Conservation (phyloP, 495 filamentous ascomycete species). For the Melanomma pulvis-pyrius region DNA sequence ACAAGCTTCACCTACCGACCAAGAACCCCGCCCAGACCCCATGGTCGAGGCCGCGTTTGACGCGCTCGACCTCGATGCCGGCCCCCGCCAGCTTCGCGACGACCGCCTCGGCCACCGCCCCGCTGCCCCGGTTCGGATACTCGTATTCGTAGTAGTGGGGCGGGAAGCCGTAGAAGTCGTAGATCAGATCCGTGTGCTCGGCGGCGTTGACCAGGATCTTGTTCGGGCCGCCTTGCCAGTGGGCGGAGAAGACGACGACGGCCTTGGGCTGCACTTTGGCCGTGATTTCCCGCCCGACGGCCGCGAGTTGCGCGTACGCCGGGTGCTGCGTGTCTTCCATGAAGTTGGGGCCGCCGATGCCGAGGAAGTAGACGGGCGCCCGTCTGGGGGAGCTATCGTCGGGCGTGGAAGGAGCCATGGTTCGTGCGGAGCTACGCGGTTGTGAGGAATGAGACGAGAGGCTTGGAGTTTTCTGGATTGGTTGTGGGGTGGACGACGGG, state of each 20-base stretch:
- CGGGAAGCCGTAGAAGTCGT: slow-evolving; percentile 85
- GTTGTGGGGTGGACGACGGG: background rate
- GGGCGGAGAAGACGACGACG: slow-evolving; percentile 83
- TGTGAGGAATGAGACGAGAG: too few species aligned
- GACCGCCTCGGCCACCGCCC: slow-evolving; percentile 66
- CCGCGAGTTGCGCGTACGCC: slow-evolving; percentile 67
- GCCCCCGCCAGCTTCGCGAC: slow-evolving; percentile 60
- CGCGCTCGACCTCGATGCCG: slow-evolving; percentile 65
- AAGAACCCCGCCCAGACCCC: slow-evolving; percentile 78
- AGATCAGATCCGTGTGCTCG: slow-evolving; percentile 72
- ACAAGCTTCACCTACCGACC: slow-evolving; percentile 51
- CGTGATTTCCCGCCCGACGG: slow-evolving; percentile 78
- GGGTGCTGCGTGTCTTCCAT: slow-evolving; percentile 76
- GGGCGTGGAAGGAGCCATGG: background rate
- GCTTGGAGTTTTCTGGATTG: background rate
- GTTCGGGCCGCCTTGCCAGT: slow-evolving; percentile 70
- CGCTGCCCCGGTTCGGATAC: slow-evolving; percentile 70
- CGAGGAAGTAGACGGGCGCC: slow-evolving; percentile 77
- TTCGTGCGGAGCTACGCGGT: too few species aligned
- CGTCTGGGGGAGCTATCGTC: slow-evolving; percentile 8
- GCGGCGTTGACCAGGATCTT: slow-evolving; percentile 73
- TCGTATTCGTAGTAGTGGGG: slow-evolving; percentile 63
- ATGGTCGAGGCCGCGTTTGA: slow-evolving; percentile 75
- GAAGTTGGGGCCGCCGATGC: slow-evolving; percentile 70
- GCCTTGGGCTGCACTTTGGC: slow-evolving; percentile 77